Percentiles rank a stretch among this genome's conserved stretches.
phyloP scores from a whole-genome alignment of 1,284 basidiomycete genomes.

The Ceratobasidium sp. region DNA sequence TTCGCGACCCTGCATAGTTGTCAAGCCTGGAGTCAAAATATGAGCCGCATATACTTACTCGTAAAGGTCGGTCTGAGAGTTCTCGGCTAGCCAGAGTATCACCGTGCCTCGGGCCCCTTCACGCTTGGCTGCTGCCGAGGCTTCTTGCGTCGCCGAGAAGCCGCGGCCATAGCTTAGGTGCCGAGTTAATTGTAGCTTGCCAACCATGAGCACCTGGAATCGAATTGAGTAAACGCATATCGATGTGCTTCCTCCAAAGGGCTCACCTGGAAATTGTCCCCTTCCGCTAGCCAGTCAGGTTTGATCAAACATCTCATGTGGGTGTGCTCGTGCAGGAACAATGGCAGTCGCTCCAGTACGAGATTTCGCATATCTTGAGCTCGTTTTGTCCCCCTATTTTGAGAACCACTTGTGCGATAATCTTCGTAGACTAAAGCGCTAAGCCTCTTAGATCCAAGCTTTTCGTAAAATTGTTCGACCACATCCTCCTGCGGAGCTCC shows the following conservation, averaged over 20 bases:
- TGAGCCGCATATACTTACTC: constrained; percentile 65
- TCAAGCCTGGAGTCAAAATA: background rate
- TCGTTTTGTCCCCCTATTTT: constrained; percentile 59
- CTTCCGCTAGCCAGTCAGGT: constrained; percentile 75
- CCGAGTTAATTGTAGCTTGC: constrained; percentile 52
- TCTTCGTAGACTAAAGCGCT: constrained; percentile 78
- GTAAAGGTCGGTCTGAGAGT: constrained; percentile 86
- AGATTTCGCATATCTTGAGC: constrained; percentile 62
- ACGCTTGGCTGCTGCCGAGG: constrained; percentile 76
- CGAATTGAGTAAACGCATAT: background rate
- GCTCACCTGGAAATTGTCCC: constrained; percentile 65
- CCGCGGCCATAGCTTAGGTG: constrained; percentile 52
- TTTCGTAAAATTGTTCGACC: constrained; percentile 72
- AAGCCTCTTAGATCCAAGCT: constrained; percentile 73
- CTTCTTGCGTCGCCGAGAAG: constrained; percentile 58
- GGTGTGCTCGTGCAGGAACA: constrained; percentile 91
- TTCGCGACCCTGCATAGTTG: constrained; percentile 78
- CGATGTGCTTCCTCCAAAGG: background rate
- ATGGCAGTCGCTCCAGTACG: constrained; percentile 85
- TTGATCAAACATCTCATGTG: constrained; percentile 73
- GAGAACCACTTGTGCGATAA: constrained; percentile 63
- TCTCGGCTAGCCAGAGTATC: constrained; percentile 76
- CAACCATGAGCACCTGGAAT: constrained; percentile 8
- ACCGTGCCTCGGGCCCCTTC: constrained; percentile 64
- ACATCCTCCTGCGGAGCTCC: constrained; percentile 91